Base-by-base conservation (phyloP, 78 protist species). In the Pelomyxa schiedti region DNA sequence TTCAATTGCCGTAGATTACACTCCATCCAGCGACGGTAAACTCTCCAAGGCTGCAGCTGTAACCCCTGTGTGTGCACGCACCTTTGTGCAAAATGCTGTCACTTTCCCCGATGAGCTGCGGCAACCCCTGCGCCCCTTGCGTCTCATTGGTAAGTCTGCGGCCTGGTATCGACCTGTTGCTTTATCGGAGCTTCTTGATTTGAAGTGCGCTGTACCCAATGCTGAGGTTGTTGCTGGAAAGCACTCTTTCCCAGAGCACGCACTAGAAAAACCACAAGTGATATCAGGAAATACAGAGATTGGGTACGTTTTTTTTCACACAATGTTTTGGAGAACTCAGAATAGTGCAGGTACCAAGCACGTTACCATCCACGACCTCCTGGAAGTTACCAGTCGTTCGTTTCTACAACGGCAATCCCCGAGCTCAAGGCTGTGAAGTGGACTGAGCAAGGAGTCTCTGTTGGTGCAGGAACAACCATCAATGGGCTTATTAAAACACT, bases 211-310 rank as follows among this genome's bases (percentile, higher is more conserved):
- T 47, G 58, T 47, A 16, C 58, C 58, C 32, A 47, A 16, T 47
- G 58, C 58, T 16, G 32, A 47, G 58, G 58, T 47, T 16, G 16
- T 66, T 29, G 22, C 38, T n/a, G 42, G 36, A 26, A 69, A 69
- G 36, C 5, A 32, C 24, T 32, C 73, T 24, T 38, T 36, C 26
- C 29, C 76, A 24, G 68, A 83, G 70, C 36, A n/a, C 2, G 52
- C 58, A 47, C 32, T 47, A 16, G 58, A 16, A 47, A 16, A 16
- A 16, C 58, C 58, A 47, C 73, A 77, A 39, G n/a, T 92, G 53
- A 89, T 92, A 30, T 67, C 67, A 53, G 95, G 96, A 43, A 88
- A 85, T 74, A 88, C 95, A 8, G 93, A 90, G 69, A 8, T 89
- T 26, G 92, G 88, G 58, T 47, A 47, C 58, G n/a, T n/a, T n/a